A percentile compares a stretch with the other conserved stretches of the same genome.
Conservation (phyloP, 352 stramenopile genomes). For the Phytophthora fragariaefolia region DNA sequence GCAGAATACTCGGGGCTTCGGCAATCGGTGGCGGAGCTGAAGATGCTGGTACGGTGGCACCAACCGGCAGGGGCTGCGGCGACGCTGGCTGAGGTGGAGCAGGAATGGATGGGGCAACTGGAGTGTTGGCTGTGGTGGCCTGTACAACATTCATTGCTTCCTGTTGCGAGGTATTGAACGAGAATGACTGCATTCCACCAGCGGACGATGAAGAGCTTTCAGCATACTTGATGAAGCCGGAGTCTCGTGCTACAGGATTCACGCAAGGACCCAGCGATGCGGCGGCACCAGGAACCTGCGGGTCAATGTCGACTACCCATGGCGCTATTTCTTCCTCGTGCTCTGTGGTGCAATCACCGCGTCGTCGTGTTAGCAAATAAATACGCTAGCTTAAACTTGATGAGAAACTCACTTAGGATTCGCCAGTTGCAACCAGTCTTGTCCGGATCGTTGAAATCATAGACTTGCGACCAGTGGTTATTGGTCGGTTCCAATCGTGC, state of each 20-base stretch:
- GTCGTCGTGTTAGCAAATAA: slow-evolving; percentile 6
- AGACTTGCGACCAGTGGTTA: slow-evolving; percentile 92
- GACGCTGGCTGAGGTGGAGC: slow-evolving; percentile 7
- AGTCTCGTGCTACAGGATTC: slow-evolving; percentile 68
- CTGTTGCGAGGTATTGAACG: slow-evolving; percentile 68
- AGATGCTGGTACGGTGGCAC: slow-evolving; percentile 12
- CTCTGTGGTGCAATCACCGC: slow-evolving; percentile 31
- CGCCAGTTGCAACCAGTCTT: slow-evolving; percentile 78
- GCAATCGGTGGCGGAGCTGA: slow-evolving; percentile 4
- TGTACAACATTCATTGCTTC: slow-evolving; percentile 38
- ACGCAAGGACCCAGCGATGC: slow-evolving; percentile 50
- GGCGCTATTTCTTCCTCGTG: slow-evolving; percentile 46
- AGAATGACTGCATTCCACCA: slow-evolving; percentile 65
- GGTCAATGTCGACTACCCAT: slow-evolving; percentile 64
- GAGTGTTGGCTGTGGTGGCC: neutral
- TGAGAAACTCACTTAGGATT: slow-evolving; percentile 54
- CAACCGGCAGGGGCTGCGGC: slow-evolving; percentile 16
- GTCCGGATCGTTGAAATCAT: slow-evolving; percentile 93
- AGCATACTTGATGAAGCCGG: slow-evolving; percentile 62
- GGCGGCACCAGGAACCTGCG: slow-evolving; percentile 40
- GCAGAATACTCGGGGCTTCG: slow-evolving; percentile 3
- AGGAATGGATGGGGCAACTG: neutral
- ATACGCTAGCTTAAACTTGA: neutral
- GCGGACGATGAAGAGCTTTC: slow-evolving; percentile 39
- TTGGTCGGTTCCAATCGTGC: slow-evolving; percentile 81